Conservation (phyloP, 2,329 filamentous ascomycete genomes). For the Fusarium bulbicola region DNA sequence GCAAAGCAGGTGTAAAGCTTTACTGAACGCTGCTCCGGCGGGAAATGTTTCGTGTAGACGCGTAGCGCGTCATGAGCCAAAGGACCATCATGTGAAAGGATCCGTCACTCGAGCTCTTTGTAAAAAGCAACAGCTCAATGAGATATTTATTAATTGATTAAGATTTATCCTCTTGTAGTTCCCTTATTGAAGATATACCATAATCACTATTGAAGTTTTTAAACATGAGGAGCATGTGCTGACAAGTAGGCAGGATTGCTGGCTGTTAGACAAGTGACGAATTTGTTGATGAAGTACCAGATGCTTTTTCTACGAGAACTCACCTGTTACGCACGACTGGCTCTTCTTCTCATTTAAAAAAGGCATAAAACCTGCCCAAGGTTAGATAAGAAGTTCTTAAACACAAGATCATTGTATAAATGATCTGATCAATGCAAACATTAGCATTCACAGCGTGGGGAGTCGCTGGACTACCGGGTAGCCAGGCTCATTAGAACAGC, state of each 20-base stretch:
- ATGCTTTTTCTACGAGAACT: rapidly evolving
- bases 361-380: too few relatives aligned
- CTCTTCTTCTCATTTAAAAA: background rate
- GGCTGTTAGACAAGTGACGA: too few relatives aligned
- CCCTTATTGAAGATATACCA: background rate
- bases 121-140: rapidly evolving
- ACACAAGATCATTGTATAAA: rapidly evolving
- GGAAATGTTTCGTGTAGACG: background rate
- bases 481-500: background rate
- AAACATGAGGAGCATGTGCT: too few relatives aligned
- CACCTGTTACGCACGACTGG: rapidly evolving
- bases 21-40: rapidly evolving
- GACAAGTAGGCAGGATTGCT: too few relatives aligned
- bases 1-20: background rate
- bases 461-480: background rate
- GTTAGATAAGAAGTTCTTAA: background rate
- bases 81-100: background rate
- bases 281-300: too few relatives aligned
- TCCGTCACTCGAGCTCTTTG: too few relatives aligned
- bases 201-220: background rate
- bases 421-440: background rate
- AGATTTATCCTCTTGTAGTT: rapidly evolving
- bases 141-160: background rate
- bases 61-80: rapidly evolving
- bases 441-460: background rate